Percentiles rank a stretch among this genome's conserved stretches.
Evolutionary conservation across 441 rosid species (phyloP).

Genomic region (Isatis lusitanica): DNA sequence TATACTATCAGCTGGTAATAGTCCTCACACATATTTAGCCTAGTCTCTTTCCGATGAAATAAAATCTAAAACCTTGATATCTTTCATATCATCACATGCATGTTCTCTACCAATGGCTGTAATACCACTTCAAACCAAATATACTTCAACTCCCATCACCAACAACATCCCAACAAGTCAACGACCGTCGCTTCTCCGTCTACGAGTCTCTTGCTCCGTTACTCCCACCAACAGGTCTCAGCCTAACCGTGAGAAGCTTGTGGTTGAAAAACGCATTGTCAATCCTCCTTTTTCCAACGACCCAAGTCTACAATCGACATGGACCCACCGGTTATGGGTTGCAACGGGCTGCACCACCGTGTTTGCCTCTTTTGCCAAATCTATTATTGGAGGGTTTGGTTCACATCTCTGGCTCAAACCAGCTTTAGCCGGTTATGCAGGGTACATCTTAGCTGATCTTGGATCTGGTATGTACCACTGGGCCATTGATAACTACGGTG

Average conservation of each 20-base stretch:
- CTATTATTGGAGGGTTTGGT: conserved; percentile 41
- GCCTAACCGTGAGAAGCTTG: conserved; percentile 34
- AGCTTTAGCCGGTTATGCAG: conserved; percentile 60
- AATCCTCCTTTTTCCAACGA: conserved; percentile 42
- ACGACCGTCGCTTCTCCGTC: conserved; percentile 26
- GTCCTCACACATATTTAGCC: too few species aligned
- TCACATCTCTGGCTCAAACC: conserved; percentile 61
- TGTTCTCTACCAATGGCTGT: conserved; percentile 46
- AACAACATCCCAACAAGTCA: conserved; percentile 30
- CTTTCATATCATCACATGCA: not conserved
- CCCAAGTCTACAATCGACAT: conserved; percentile 57
- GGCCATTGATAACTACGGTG: conserved; percentile 84
- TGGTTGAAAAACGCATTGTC: conserved; percentile 28
- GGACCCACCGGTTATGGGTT: conserved; percentile 70
- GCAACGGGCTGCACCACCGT: conserved; percentile 69
- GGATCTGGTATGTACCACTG: conserved; percentile 83
- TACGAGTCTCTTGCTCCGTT: conserved; percentile 25
- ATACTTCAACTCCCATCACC: conserved; percentile 26
- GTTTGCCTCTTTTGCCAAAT: conserved; percentile 60
- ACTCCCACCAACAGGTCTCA: conserved; percentile 40
- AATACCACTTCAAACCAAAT: conserved; percentile 42
- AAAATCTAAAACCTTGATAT: not conserved
- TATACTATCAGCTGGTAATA: too few species aligned
- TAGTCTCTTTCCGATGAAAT: too few species aligned
- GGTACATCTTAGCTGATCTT: conserved; percentile 76